Evolutionary conservation across 2,329 filamentous ascomycete genomes (phyloP).

Genomic region (Biscogniauxia marginata): DNA sequence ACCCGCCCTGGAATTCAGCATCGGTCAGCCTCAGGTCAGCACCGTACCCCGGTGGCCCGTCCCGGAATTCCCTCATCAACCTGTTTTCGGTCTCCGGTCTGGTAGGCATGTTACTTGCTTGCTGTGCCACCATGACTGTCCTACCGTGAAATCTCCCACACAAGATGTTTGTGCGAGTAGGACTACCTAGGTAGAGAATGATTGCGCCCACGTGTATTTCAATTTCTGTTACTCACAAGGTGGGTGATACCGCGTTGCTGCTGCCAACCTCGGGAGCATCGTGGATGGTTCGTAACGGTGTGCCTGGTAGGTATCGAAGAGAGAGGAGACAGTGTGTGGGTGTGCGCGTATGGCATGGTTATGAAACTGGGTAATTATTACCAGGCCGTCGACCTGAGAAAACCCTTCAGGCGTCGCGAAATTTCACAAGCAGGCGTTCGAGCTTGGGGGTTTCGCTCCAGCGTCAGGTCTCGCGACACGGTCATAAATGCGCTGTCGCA

Average conservation of each 20-base stretch:
- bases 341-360: neutral
- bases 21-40: too few relatives aligned
- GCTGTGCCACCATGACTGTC: neutral
- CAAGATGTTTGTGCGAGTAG: neutral
- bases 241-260: neutral
- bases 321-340: neutral
- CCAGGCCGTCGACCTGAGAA: neutral
- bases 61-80: neutral
- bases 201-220: neutral
- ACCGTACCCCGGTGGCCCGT: neutral
- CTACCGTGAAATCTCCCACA: neutral
- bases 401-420: neutral
- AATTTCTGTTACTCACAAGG: neutral
- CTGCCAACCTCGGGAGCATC: neutral
- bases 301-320: neutral
- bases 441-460: neutral
- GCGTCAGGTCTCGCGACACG: neutral
- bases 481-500: neutral
- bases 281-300: neutral
- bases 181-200: neutral
- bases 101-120: neutral
- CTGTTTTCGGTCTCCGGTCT: neutral
- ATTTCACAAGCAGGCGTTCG: neutral
- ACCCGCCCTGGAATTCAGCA: neutral
- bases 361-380: neutral